Conservation (phyloP, 2,329 filamentous ascomycete species). For the Botryosphaeria agaves region DNA sequence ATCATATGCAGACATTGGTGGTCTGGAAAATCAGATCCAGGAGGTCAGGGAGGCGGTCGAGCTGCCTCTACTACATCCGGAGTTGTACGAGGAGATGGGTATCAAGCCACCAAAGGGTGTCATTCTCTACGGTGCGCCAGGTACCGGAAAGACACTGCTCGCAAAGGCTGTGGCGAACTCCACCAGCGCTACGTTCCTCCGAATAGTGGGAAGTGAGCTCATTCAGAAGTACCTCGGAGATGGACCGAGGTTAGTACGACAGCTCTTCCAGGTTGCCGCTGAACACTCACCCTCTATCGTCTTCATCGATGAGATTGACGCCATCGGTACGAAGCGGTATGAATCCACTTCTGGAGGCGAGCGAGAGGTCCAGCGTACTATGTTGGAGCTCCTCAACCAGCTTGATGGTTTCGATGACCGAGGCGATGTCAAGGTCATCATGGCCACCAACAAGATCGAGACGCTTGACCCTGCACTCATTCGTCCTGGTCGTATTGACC, state of each 20-base stretch:
- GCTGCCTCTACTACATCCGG: conserved; percentile 81
- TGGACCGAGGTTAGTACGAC: conserved; percentile 81
- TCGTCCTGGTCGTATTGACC: conserved; percentile 90
- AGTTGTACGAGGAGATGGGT: conserved; percentile 98
- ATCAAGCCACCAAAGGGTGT: conserved; percentile 99
- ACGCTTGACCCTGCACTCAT: conserved; percentile 92
- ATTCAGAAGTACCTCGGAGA: conserved; percentile 99
- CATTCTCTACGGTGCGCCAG: conserved; percentile 91
- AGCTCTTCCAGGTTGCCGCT: conserved; percentile 89
- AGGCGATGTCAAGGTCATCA: conserved; percentile 97
- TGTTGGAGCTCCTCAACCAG: conserved; percentile 96
- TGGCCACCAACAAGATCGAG: conserved; percentile 99
- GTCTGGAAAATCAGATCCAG: conserved; percentile 86
- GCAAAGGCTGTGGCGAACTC: conserved; percentile 97
- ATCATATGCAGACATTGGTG: conserved; percentile 96
- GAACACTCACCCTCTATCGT: conserved; percentile 96
- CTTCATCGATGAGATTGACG: conserved; percentile 98
- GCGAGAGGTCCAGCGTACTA: conserved; percentile 92
- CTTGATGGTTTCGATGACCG: conserved; percentile 97
- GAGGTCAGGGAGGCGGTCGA: conserved; percentile 96
- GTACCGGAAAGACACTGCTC: conserved; percentile 89
- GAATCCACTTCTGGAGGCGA: conserved; percentile 95
- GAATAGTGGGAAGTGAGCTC: conserved; percentile 90
- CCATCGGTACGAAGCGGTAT: conserved; percentile 97
- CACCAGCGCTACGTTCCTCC: conserved; percentile 94